Conservation (phyloP, 1,139 yeast genomes). For the Sugiyamaella paludigena region DNA sequence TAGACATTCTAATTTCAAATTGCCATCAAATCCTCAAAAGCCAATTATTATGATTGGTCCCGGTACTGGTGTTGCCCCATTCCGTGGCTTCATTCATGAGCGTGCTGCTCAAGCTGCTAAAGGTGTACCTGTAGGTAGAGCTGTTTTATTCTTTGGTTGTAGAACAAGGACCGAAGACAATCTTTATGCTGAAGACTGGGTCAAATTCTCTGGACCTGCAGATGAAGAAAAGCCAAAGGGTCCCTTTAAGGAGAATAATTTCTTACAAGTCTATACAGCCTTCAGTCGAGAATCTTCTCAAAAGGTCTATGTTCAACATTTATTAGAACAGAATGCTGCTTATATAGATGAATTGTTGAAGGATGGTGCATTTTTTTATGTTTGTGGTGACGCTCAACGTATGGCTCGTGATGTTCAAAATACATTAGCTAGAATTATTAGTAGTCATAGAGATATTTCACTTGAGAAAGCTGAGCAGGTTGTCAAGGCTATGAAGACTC, state of each 20-base stretch:
- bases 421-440: constrained; percentile 62
- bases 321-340: constrained; percentile 54
- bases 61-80: constrained; percentile 98
- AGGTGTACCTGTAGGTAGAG: constrained; percentile 65
- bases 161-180: constrained; percentile 73
- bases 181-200: constrained; percentile 85
- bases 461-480: constrained; percentile 72
- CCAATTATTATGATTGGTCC: constrained; percentile 96
- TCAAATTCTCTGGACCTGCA: constrained; percentile 44
- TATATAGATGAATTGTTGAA: constrained; percentile 58
- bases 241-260: constrained; percentile 23
- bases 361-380: constrained; percentile 84
- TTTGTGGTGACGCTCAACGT: constrained; percentile 94
- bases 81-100: constrained; percentile 90
- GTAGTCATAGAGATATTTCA: constrained; percentile 56
- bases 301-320: constrained; percentile 89
- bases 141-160: constrained; percentile 81
- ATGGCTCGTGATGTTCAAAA: constrained; percentile 97
- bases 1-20: constrained; percentile 90
- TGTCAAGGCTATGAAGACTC: constrained; percentile 75
- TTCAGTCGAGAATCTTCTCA: constrained; percentile 70
- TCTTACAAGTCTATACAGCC: constrained; percentile 63
- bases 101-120: constrained; percentile 57
- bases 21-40: constrained; percentile 80
- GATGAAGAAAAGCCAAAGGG: constrained; percentile 19